Conservation (phyloP, 1,284 basidiomycete genomes). For the Apiotrichum brassicae region DNA sequence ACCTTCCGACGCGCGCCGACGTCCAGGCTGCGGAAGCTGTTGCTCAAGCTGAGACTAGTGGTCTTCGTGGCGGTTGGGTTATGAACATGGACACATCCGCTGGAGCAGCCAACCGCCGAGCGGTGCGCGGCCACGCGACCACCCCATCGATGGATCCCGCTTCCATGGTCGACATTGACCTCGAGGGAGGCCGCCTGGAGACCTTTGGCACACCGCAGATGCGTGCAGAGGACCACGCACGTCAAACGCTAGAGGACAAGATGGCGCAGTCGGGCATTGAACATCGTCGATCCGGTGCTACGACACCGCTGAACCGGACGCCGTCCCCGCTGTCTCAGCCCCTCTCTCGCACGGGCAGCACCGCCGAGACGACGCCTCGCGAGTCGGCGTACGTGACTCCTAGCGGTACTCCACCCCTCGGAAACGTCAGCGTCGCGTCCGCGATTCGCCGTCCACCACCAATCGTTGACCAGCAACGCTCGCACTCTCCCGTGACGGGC, state of each 20-base stretch:
- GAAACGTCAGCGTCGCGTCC: neutral
- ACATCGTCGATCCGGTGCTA: slow-evolving; percentile 21
- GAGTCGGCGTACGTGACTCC: slow-evolving; percentile 3
- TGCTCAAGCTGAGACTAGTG: slow-evolving; percentile 39
- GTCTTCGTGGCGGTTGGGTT: slow-evolving; percentile 47
- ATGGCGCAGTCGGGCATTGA: slow-evolving; percentile 29
- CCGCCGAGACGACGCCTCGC: neutral
- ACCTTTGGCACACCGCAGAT: slow-evolving; percentile 34
- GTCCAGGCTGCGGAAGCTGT: slow-evolving; percentile 47
- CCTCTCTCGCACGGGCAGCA: slow-evolving; percentile 12
- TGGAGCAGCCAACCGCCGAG: slow-evolving; percentile 21
- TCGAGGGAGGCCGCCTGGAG: slow-evolving; percentile 43
- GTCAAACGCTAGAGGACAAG: slow-evolving; percentile 32
- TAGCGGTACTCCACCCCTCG: neutral
- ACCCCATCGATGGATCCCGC: slow-evolving; percentile 22
- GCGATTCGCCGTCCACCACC: slow-evolving; percentile 30
- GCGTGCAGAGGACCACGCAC: slow-evolving; percentile 23
- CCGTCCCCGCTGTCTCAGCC: slow-evolving; percentile 23
- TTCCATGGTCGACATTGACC: slow-evolving; percentile 47
- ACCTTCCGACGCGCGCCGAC: slow-evolving; percentile 47
- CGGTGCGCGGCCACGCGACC: slow-evolving; percentile 12
- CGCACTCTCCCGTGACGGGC: slow-evolving; percentile 1
- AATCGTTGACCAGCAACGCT: slow-evolving; percentile 14
- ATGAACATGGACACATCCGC: slow-evolving; percentile 40
- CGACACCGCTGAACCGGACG: slow-evolving; percentile 1